A percentile compares a stretch with the other conserved stretches of the same genome.
Conservation (phyloP, 2,329 filamentous ascomycete genomes). For the Ophiostoma tasmaniense region DNA sequence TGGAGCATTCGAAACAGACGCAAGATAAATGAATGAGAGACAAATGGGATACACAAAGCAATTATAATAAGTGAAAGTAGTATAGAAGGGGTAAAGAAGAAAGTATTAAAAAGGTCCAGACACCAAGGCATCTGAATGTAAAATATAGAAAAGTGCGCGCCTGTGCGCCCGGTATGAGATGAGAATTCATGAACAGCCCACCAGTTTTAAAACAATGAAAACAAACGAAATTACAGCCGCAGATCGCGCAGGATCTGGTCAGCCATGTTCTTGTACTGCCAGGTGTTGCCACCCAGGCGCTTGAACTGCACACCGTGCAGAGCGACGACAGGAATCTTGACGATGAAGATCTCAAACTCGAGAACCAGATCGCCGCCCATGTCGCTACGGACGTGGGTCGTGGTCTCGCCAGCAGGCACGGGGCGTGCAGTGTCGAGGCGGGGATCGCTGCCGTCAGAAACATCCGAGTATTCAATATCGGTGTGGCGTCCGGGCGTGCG, state of each 20-base stretch:
- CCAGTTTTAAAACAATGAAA: not conserved
- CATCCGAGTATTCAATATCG: slow-evolving; percentile 73
- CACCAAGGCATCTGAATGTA: not conserved
- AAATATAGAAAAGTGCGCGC: not conserved
- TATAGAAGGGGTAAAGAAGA: not conserved
- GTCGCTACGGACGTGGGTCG: slow-evolving; percentile 84
- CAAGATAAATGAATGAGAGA: not conserved
- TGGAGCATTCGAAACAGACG: not conserved
- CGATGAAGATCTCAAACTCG: slow-evolving; percentile 92
- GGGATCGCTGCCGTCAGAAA: slow-evolving; percentile 66
- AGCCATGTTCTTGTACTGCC: slow-evolving; percentile 98
- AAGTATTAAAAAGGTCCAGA: not conserved
- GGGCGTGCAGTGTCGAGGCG: slow-evolving; percentile 38
- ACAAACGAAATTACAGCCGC: slow-evolving; percentile 49
- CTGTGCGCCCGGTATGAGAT: slow-evolving; percentile 2
- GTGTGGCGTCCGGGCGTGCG: slow-evolving; percentile 35
- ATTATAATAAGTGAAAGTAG: not conserved
- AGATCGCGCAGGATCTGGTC: slow-evolving; percentile 87
- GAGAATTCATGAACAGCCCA: not conserved
- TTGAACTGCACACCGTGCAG: slow-evolving; percentile 98
- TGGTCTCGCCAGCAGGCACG: slow-evolving; percentile 68
- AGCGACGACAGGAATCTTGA: slow-evolving; percentile 89
- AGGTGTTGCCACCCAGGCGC: slow-evolving; percentile 87
- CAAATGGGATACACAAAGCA: not conserved
- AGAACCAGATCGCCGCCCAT: slow-evolving; percentile 75